phyloP scores from a whole-genome alignment of 441 rosid genomes.

The Eutrema salsugineum region DNA sequence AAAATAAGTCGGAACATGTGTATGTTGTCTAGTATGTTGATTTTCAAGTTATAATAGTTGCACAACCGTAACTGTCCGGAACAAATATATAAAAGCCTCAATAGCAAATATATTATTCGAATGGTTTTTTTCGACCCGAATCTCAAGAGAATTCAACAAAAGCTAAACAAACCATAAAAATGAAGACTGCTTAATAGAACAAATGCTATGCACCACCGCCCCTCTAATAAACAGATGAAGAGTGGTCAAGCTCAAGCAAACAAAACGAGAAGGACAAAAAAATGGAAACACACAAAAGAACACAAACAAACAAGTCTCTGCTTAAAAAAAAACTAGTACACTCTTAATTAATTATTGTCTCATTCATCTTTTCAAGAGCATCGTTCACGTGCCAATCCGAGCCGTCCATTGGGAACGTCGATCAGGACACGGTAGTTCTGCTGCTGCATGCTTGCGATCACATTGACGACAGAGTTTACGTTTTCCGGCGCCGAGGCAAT shows the following conservation, averaged over 20 bases:
- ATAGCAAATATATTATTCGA: neutral
- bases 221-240: constrained; percentile 8
- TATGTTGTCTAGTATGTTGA: neutral
- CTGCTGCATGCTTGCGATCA: constrained; percentile 92
- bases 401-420: constrained; percentile 78
- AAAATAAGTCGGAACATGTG: neutral
- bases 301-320: constrained; percentile 28
- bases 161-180: neutral
- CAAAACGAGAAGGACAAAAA: constrained; percentile 9
- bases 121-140: neutral
- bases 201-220: constrained; percentile 22
- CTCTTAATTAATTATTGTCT: constrained; percentile 19
- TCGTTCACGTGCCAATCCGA: constrained; percentile 80
- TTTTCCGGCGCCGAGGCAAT: constrained; percentile 75
- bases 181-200: constrained; percentile 2
- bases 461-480: constrained; percentile 80
- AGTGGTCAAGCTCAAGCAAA: constrained; percentile 18
- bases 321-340: constrained; percentile 6
- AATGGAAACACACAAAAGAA: constrained; percentile 13
- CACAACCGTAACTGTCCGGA: neutral
- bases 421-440: constrained; percentile 78
- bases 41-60: neutral
- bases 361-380: constrained; percentile 43
- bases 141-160: constrained; percentile 6
- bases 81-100: neutral